phyloP scores from a whole-genome alignment of 1,284 basidiomycete genomes.

The Cutaneotrichosporon sp. region DNA sequence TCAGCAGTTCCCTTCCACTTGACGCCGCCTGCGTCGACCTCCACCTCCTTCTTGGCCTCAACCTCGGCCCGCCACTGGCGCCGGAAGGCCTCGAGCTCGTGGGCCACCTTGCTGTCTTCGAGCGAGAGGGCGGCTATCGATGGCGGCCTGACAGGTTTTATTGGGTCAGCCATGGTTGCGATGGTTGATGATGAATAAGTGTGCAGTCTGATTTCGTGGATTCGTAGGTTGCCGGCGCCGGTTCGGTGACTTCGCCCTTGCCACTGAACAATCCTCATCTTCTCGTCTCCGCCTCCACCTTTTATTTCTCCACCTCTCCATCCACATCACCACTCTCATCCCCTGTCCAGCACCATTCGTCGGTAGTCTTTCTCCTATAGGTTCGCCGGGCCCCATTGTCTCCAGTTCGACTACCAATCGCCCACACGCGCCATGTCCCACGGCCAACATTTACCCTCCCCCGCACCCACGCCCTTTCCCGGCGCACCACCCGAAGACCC shows the following conservation, averaged over 20 bases:
- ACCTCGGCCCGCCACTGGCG: constrained; percentile 72
- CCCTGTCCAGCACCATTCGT: background rate
- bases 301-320: constrained; percentile 9
- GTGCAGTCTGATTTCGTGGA: background rate
- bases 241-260: background rate
- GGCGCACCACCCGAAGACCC: constrained; percentile 28
- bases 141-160: background rate
- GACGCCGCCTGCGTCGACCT: constrained; percentile 16
- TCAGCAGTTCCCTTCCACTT: constrained; percentile 48
- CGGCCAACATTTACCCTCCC: constrained; percentile 34
- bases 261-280: background rate
- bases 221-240: background rate
- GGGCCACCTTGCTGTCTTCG: constrained; percentile 27
- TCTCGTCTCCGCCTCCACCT: background rate
- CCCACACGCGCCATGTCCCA: background rate
- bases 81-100: constrained; percentile 68
- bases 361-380: too few species aligned
- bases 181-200: constrained; percentile 4
- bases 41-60: constrained; percentile 17
- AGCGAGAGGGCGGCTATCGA: constrained; percentile 9
- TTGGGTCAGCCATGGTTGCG: constrained; percentile 1
- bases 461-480: constrained; percentile 36
- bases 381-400: background rate
- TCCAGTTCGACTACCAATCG: background rate
- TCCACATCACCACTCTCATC: constrained; percentile 13